Evolutionary conservation across 106 monocot species (phyloP), one percentile per base, ranked within the genome.

Genomic region (Gastrodia elata): DNA sequence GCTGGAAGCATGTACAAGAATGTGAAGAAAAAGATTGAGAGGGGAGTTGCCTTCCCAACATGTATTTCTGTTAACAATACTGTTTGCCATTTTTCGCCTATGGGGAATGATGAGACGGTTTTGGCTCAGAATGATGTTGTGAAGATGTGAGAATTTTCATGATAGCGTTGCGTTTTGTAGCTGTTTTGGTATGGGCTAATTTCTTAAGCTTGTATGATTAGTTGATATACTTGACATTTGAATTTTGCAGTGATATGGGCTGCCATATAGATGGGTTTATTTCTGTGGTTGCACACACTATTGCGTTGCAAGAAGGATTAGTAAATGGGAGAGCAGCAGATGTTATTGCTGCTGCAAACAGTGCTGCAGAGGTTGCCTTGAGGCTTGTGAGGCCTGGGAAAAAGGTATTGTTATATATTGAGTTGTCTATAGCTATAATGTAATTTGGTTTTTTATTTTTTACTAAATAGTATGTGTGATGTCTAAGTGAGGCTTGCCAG

Each of bases 21-120:
- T 73, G 84, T 77, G 71, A 98, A 98, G 86, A 98, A 84, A 44
- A 98, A 98, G 81, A 93, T 98, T 36, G 97, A 98, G 75, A 93
- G 81, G 74, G 97, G 97, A 30, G 77, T 98, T 36, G 97, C 93
- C 3, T 98, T 98, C 73, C 97, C 97, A 2, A 93, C 97, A 1
- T 93, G 93, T 74, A 39, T 98, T 11, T 98, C 97, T 2, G 93
- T 98, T 37, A 98, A 98, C 78, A 98, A 93, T 72, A 85, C 73
- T 0, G 88, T 93, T 0, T 93, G 93, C 49, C 97, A 98, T 76
- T 93, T 86, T 72, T 98, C 93, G 1, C 97, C 97, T 0, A 80
- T 93, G 8, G 79, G 75, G 2, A 81, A 77, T 13, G 97, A 93
- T 68, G 97, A 93, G 39, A 67, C 83, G 7, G 86, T 88, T 11